These are phyloP conservation scores for Fraxinus greggii DNA, from an alignment of 305 asterid species.

Conservation along the genomic window DNA sequence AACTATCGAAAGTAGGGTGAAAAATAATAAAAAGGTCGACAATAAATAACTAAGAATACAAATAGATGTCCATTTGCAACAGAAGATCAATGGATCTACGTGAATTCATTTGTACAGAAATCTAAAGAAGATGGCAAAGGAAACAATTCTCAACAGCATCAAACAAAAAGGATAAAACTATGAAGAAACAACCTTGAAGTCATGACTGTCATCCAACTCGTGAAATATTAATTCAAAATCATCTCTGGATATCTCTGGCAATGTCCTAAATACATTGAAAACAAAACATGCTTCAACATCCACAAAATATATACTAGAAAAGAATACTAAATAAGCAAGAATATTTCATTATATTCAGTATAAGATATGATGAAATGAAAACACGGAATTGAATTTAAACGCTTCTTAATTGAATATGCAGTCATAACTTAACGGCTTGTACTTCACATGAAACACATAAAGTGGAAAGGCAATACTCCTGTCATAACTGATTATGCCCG, in stretches of 20 bases:
- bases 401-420: not conserved
- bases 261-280: conserved; percentile 47
- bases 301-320: conserved; percentile 18
- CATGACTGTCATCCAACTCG: conserved; percentile 91
- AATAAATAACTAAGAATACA: not conserved
- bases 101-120: not conserved
- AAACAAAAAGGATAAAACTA: conserved; percentile 2
- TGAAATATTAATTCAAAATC: conserved; percentile 84
- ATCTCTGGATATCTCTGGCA: conserved; percentile 87
- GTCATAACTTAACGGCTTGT: not conserved
- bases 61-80: not conserved
- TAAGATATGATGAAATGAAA: not conserved
- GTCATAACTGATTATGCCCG: not conserved
- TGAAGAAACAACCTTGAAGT: conserved; percentile 59
- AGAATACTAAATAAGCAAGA: not conserved
- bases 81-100: not conserved
- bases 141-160: conserved; percentile 12
- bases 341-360: not conserved
- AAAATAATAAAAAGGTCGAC: not conserved
- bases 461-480: not conserved
- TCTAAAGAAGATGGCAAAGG: not conserved
- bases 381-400: not conserved
- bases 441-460: not conserved
- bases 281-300: conserved; percentile 20
- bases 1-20: not conserved